phyloP scores from a whole-genome alignment of 2,329 filamentous ascomycete species.

The Monilinia aucupariae region DNA sequence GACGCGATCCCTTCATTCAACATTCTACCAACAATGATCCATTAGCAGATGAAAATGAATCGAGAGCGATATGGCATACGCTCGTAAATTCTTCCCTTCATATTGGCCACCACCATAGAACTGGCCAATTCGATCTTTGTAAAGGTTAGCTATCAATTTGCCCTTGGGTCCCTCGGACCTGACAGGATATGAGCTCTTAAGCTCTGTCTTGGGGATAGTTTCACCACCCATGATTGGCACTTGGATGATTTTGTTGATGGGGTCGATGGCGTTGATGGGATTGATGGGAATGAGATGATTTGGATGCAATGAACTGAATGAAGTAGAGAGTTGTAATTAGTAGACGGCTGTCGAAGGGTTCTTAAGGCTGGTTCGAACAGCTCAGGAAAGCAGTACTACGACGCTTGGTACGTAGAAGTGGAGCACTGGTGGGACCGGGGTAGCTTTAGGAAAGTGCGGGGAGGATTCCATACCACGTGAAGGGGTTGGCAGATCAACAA shows the following conservation, averaged over 20 bases:
- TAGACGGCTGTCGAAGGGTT: neutral
- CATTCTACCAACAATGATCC: slow-evolving; percentile 46
- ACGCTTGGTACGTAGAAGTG: no score
- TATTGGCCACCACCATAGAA: slow-evolving; percentile 80
- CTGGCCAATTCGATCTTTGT: slow-evolving; percentile 73
- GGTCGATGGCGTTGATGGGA: neutral
- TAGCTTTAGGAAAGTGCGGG: slow-evolving; percentile 13
- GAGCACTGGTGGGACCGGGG: slow-evolving; percentile 13
- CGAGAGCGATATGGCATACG: slow-evolving; percentile 46
- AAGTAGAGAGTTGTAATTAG: neutral
- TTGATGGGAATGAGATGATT: neutral
- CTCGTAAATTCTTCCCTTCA: slow-evolving; percentile 64
- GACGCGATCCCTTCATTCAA: slow-evolving; percentile 62
- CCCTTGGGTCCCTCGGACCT: slow-evolving; percentile 49
- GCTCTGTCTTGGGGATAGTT: slow-evolving; percentile 27
- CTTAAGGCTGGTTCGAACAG: neutral
- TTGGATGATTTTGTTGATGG: slow-evolving; percentile 18
- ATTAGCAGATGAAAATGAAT: slow-evolving; percentile 12
- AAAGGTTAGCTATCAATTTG: slow-evolving; percentile 79
- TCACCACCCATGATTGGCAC: slow-evolving; percentile 35
- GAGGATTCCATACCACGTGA: neutral
- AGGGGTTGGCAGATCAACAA: slow-evolving; percentile 4
- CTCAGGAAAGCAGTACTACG: slow-evolving; percentile 2
- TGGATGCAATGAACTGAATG: slow-evolving; percentile 2
- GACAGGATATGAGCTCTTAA: slow-evolving; percentile 33